phyloP scores from a whole-genome alignment of 1,139 yeast species.

The Geotrichum klebahnii region DNA sequence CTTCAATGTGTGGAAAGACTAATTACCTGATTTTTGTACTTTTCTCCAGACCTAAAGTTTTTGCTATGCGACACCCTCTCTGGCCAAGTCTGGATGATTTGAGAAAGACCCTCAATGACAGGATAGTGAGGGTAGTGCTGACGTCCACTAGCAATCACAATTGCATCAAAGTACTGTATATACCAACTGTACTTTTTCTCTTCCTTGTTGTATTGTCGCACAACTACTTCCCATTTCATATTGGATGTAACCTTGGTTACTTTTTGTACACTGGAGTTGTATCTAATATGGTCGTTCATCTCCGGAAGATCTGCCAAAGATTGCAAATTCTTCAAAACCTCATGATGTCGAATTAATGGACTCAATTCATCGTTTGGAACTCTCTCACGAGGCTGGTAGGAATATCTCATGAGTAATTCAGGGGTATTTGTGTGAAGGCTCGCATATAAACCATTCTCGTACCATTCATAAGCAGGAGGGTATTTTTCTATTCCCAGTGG shows the following conservation, averaged over 20 bases:
- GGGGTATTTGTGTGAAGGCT: conserved; percentile 4
- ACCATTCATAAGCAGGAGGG: conserved; percentile 5
- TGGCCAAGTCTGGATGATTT: not conserved
- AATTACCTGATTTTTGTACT: conserved; percentile 1
- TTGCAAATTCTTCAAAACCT: conserved; percentile 3
- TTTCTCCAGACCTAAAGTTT: conserved; percentile 1
- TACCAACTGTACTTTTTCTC: conserved; percentile 10
- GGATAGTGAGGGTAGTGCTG: conserved; percentile 17
- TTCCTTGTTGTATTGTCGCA: conserved; percentile 2
- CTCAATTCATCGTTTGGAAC: not conserved
- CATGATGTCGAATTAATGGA: conserved; percentile 4
- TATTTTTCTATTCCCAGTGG: not conserved
- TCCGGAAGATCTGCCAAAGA: not conserved
- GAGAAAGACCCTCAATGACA: conserved; percentile 12
- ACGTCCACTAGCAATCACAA: conserved; percentile 16
- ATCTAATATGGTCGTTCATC: conserved; percentile 6
- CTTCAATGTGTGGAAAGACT: not conserved
- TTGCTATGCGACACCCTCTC: conserved; percentile 5
- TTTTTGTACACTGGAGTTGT: conserved; percentile 9
- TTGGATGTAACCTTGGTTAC: not conserved
- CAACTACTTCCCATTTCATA: conserved; percentile 13
- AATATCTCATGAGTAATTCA: conserved; percentile 6
- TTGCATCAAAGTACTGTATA: conserved; percentile 15
- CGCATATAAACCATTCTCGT: conserved; percentile 1
- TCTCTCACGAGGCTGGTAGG: conserved; percentile 2